Percentiles rank a stretch among this genome's conserved stretches.
Evolutionary conservation across 768 basidiomycete genomes (phyloP).

Genomic region (Pleurotus pulmonarius): DNA sequence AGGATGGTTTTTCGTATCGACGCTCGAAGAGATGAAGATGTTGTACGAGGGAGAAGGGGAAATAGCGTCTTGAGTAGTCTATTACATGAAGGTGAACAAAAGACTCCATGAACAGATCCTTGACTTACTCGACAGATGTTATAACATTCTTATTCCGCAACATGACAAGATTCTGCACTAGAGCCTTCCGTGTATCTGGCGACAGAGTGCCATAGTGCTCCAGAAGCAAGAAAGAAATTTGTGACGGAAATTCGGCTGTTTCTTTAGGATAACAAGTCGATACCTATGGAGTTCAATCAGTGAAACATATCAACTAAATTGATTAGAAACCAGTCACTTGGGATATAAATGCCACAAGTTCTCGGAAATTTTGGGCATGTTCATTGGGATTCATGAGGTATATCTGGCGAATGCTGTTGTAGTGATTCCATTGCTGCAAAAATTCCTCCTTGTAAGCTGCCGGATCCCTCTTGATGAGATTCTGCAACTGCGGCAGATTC

Average conservation of each 20-base stretch:
- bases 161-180: conserved; percentile 91
- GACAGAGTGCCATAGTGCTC: conserved; percentile 72
- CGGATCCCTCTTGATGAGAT: conserved; percentile 94
- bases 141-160: conserved; percentile 92
- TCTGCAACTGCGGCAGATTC: conserved; percentile 93
- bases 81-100: background rate
- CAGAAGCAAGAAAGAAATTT: conserved; percentile 74
- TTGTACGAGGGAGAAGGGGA: conserved; percentile 91
- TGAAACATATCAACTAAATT: background rate
- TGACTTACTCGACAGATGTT: conserved; percentile 81
- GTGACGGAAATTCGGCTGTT: conserved; percentile 80
- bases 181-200: conserved; percentile 77
- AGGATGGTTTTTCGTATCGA: conserved; percentile 93
- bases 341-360: conserved; percentile 87
- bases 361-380: conserved; percentile 79
- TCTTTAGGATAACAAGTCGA: conserved; percentile 91
- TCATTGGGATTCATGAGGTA: conserved; percentile 81
- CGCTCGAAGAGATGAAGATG: conserved; percentile 76
- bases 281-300: conserved; percentile 41
- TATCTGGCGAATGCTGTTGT: conserved; percentile 82
- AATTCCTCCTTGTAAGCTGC: conserved; percentile 92
- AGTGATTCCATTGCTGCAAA: conserved; percentile 94
- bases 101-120: background rate
- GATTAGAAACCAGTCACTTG: conserved; percentile 45
- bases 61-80: conserved; percentile 92